These are phyloP conservation scores for Salvia hispanica DNA, from an alignment of 257 asterid species.

Conservation along the genomic window DNA sequence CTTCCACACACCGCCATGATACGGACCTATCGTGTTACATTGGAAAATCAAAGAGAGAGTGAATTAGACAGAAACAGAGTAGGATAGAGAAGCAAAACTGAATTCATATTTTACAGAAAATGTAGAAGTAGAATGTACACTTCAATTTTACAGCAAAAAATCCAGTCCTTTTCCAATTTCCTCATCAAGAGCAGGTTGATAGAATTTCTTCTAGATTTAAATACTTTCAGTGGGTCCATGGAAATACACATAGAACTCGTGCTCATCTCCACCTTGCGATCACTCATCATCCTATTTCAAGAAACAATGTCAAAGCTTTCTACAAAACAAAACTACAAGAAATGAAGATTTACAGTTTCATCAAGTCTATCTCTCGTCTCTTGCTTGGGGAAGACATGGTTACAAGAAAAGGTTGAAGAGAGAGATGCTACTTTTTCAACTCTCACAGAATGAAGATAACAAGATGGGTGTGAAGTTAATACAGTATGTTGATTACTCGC, in stretches of 20 bases:
- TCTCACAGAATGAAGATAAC: conserved; percentile 33
- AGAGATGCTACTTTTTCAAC: conserved; percentile 28
- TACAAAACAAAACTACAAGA: not conserved
- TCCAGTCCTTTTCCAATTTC: not conserved
- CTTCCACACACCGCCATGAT: conserved; percentile 98
- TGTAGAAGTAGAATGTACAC: not conserved
- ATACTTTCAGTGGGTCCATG: conserved; percentile 89
- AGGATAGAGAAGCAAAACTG: not conserved
- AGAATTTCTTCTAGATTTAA: conserved; percentile 21
- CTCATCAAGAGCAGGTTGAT: conserved; percentile 4
- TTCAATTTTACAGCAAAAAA: not conserved
- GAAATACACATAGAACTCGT: conserved; percentile 85
- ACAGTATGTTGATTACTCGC: conserved; percentile 16
- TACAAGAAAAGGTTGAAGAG: not conserved
- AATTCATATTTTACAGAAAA: not conserved
- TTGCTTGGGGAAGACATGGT: conserved; percentile 98
- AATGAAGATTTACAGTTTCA: conserved; percentile 37
- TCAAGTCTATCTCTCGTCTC: conserved; percentile 97
- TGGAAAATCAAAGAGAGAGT: not conserved
- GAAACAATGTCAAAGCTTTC: conserved; percentile 4
- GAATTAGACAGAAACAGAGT: no score
- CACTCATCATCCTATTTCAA: conserved; percentile 92
- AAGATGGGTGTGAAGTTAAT: conserved; percentile 1
- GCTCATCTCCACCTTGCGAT: conserved; percentile 95
- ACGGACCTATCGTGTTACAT: conserved; percentile 68